Conservation (phyloP, 176 grass and related monocot genomes). For the Leersia perrieri region DNA sequence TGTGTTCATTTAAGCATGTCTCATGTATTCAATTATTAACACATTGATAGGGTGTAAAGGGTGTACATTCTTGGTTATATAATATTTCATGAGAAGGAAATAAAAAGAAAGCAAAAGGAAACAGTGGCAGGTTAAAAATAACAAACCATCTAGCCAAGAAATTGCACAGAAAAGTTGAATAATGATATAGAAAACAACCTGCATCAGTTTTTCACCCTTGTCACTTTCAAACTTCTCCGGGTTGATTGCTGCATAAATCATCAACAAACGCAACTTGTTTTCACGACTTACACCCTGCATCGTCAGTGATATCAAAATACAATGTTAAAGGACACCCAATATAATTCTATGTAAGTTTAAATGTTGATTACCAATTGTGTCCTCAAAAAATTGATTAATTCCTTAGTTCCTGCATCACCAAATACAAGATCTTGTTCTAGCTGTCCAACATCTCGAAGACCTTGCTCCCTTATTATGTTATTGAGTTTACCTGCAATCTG, state of each 20-base stretch:
- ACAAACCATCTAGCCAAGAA: conserved; percentile 2
- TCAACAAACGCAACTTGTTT: conserved; percentile 86
- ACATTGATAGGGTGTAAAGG: not conserved
- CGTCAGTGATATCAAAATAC: conserved; percentile 39
- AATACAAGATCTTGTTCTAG: conserved; percentile 97
- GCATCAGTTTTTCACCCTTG: conserved; percentile 80
- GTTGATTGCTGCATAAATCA: conserved; percentile 90
- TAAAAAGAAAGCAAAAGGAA: not conserved
- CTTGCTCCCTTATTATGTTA: conserved; percentile 81
- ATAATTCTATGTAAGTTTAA: conserved; percentile 31
- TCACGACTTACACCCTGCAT: conserved; percentile 81
- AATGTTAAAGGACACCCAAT: not conserved
- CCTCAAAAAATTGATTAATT: conserved; percentile 92
- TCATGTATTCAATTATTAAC: conserved; percentile 11
- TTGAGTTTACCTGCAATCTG: conserved; percentile 97
- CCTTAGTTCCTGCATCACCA: conserved; percentile 88
- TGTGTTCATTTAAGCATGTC: too few species aligned
- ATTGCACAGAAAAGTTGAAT: not conserved
- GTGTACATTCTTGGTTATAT: not conserved
- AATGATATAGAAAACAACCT: conserved; percentile 46
- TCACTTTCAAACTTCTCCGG: conserved; percentile 87
- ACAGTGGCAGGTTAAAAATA: not conserved
- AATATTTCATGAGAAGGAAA: conserved; percentile 21
- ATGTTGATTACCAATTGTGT: conserved; percentile 63
- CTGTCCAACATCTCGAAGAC: conserved; percentile 82